Base-by-base conservation (phyloP, 179 eudicot genomes). In the Vitellaria paradoxa region DNA sequence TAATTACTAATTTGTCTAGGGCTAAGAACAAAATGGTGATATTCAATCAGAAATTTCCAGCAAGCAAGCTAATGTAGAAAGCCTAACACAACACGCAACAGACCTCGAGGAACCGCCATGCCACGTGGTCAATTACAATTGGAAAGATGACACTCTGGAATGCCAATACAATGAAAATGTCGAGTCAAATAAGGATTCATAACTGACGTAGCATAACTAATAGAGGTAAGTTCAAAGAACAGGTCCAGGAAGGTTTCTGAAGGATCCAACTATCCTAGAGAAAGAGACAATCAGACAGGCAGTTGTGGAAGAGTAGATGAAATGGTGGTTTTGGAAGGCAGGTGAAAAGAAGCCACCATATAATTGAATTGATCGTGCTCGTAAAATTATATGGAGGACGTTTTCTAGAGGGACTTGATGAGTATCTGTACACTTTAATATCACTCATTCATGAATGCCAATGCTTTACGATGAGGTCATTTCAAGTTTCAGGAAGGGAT, bases 231-330 rank as follows among this genome's bases (percentile, higher is more conserved):
- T 11, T 62, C 49, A 63, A 52, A 52, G 55, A 73, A 57, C 60
- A 79, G 57, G 75, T 12, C n/a, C 10, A n/a, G 23, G 13, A 55
- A 46, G 59, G 62, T 62, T 64, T 56, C 18, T 15, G 24, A 46
- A 78, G 15, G 52, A n/a, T 24, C 65, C 53, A 73, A 14, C 20
- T 45, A 66, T 65, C 12, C 46, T 60, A 23, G 69, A 30, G 82
- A 79, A 42, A 42, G 45, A 42, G 45, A 42, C 45, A 42, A 42
- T 42, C 45, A 5, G 45, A 79, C 65, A 59, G 75, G 67, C 75
- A 80, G 82, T 68, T 80, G 82, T 80, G 75, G 82, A 80, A 75
- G 78, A 69, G 82, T 69, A 80, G 82, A 75, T 75, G 75, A 53
- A 76, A 68, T 68, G 70, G 75, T 75, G 49, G 82, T 60, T 80